Percentiles rank a stretch among this genome's conserved stretches.
Evolutionary conservation across 345 rosid genomes (phyloP).

Genomic region (Eucalyptus fibrosa): DNA sequence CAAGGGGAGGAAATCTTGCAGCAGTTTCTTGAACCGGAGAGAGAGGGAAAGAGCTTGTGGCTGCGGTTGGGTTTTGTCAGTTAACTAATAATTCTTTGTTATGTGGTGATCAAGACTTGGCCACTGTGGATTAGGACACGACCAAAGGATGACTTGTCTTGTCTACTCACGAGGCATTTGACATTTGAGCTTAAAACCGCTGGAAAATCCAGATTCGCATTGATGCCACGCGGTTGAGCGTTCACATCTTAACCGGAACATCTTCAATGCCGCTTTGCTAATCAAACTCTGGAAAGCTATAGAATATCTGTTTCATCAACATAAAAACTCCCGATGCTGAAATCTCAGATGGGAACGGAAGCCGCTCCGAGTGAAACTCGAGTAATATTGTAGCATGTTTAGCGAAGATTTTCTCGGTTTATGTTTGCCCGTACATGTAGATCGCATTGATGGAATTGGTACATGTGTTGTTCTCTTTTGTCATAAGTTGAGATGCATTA

Average conservation of each 20-base stretch:
- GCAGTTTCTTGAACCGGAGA: neutral
- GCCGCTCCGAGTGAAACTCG: fast-evolving
- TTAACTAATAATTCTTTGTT: neutral
- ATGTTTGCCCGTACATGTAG: neutral
- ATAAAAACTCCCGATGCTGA: neutral
- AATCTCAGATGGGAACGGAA: too few relatives aligned
- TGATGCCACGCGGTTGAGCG: neutral
- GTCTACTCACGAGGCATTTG: neutral
- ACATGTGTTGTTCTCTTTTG: neutral
- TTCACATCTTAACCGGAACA: neutral
- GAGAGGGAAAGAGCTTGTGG: neutral
- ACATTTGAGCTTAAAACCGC: neutral
- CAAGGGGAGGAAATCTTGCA: neutral
- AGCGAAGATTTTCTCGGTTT: neutral
- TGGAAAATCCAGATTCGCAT: neutral
- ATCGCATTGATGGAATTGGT: neutral
- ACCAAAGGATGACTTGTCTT: neutral
- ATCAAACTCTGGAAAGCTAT: neutral
- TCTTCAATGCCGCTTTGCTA: neutral
- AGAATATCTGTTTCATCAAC: neutral
- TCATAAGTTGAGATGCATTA: neutral
- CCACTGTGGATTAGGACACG: neutral
- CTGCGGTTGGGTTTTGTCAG: neutral
- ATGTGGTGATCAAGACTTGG: neutral
- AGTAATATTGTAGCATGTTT: neutral